phyloP scores from a whole-genome alignment of 225 moss, liverwort and hornwort species.

The Neckera pumila region DNA sequence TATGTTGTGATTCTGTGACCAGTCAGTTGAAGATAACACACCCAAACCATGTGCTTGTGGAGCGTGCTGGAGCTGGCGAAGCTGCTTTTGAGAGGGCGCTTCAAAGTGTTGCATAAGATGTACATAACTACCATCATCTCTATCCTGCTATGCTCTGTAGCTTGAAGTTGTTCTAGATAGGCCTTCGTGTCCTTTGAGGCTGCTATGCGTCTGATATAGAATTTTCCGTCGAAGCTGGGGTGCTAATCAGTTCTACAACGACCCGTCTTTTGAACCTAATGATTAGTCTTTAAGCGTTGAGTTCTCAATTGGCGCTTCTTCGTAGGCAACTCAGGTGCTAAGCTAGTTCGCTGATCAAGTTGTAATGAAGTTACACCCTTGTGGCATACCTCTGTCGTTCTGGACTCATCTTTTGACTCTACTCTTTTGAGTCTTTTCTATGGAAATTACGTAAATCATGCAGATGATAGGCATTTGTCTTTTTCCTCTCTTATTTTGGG shows the following conservation, averaged over 20 bases:
- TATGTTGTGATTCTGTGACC: conserved; percentile 2
- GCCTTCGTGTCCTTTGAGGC: background rate
- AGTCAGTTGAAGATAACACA: conserved; percentile 83
- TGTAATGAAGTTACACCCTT: background rate
- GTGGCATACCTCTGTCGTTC: background rate
- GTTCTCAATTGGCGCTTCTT: background rate
- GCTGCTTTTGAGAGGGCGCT: conserved; percentile 76
- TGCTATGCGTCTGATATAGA: background rate
- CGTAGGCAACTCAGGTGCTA: background rate
- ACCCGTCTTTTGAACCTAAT: background rate
- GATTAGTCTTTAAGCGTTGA: background rate
- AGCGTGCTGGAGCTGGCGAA: conserved; percentile 65
- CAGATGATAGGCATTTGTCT: background rate
- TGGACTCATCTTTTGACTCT: background rate
- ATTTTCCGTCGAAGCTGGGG: background rate
- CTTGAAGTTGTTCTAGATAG: background rate
- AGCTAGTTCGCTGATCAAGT: background rate
- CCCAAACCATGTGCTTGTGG: conserved; percentile 72
- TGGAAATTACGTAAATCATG: background rate
- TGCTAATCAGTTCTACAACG: background rate
- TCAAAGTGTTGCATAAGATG: conserved; percentile 44
- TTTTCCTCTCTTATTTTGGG: background rate
- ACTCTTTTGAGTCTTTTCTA: background rate
- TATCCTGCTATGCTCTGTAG: background rate
- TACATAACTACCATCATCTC: background rate